A percentile compares a stretch with the other conserved stretches of the same genome.
Evolutionary conservation across 805 yeast genomes (phyloP).

Genomic region (Candida pseudoglaebosa): DNA sequence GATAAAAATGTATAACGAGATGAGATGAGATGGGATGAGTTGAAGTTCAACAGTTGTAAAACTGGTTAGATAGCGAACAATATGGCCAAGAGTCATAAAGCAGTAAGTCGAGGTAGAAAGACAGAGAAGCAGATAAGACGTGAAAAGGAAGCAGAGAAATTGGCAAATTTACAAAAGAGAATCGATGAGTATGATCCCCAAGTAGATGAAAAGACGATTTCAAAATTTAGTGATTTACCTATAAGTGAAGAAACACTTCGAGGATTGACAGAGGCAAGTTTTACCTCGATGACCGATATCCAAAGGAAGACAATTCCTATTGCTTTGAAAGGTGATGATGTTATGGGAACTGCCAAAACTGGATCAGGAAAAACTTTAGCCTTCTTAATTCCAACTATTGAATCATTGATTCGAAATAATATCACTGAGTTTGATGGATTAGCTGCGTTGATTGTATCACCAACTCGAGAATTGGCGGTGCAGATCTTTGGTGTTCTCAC

Average conservation of each 20-base stretch:
- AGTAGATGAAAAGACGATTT: slow-evolving; percentile 17
- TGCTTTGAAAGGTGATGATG: slow-evolving; percentile 72
- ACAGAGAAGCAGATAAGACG: slow-evolving; percentile 19
- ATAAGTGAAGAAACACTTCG: slow-evolving; percentile 56
- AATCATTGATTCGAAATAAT: slow-evolving; percentile 59
- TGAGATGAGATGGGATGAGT: slow-evolving; percentile 4
- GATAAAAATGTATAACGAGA: not conserved
- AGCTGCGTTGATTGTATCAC: slow-evolving; percentile 86
- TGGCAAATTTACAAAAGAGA: slow-evolving; percentile 43
- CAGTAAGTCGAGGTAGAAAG: slow-evolving; percentile 14
- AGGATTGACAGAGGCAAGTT: slow-evolving; percentile 79
- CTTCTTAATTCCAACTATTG: slow-evolving; percentile 76
- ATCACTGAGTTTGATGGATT: slow-evolving; percentile 86
- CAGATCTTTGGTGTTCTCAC: slow-evolving; percentile 85
- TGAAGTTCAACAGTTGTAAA: not conserved
- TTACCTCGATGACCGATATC: slow-evolving; percentile 76
- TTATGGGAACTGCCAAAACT: slow-evolving; percentile 85
- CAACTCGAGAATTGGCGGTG: slow-evolving; percentile 87
- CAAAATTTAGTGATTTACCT: slow-evolving; percentile 76
- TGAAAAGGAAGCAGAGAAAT: slow-evolving; percentile 28
- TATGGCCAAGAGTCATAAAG: slow-evolving; percentile 19
- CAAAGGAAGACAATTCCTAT: slow-evolving; percentile 76
- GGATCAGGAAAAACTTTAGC: slow-evolving; percentile 91
- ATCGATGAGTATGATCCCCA: slow-evolving; percentile 53
- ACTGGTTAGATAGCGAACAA: not conserved